These are phyloP conservation scores for Dendrobium chrysotoxum DNA, from an alignment of 106 monocot genomes.

Conservation along the genomic window DNA sequence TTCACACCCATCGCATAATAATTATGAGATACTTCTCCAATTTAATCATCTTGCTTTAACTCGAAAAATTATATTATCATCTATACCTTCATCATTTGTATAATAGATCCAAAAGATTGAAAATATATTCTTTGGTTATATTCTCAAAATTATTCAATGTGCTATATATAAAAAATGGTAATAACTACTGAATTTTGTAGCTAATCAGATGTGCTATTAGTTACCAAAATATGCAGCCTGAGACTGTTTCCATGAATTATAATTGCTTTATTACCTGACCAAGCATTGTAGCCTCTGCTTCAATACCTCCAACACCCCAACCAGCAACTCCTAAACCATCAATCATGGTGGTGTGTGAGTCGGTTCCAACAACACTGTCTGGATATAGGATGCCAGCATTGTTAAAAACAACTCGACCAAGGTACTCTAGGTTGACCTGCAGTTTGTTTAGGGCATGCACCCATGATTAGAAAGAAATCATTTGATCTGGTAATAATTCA, in stretches of 20 bases:
- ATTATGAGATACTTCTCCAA: not conserved
- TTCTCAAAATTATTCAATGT: not conserved
- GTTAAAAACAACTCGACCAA: conserved; percentile 90
- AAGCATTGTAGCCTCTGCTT: conserved; percentile 97
- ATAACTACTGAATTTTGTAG: not conserved
- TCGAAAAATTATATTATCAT: not conserved
- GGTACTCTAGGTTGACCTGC: conserved; percentile 93
- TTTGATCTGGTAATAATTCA: not conserved
- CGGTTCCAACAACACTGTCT: conserved; percentile 94
- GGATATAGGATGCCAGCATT: conserved; percentile 67
- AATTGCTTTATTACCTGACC: conserved; percentile 58
- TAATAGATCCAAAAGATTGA: not conserved
- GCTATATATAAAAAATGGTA: not conserved
- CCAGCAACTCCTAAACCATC: conserved; percentile 87
- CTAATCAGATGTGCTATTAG: no score
- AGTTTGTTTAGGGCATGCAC: conserved; percentile 1
- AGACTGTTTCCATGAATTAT: not conserved
- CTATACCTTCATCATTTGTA: not conserved
- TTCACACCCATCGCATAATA: not conserved
- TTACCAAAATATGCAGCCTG: not conserved
- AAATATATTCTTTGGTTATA: not conserved
- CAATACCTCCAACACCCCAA: conserved; percentile 95
- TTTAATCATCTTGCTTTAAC: not conserved
- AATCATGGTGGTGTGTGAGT: conserved; percentile 97
- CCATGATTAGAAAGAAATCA: not conserved